Conservation (phyloP, 257 asterid genomes). For the Solanum lycopersicoides region DNA sequence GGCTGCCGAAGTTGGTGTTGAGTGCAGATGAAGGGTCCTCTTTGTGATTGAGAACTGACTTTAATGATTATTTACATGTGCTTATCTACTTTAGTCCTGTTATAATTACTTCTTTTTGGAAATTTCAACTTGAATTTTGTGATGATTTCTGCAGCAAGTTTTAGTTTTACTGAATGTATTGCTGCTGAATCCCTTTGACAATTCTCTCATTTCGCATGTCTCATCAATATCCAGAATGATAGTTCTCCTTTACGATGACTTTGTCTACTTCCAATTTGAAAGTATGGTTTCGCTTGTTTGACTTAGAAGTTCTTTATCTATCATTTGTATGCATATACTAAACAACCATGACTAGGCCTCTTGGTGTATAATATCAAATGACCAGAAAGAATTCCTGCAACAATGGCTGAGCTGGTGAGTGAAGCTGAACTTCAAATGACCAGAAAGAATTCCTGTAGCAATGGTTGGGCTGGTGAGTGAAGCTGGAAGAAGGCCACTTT, state of each 20-base stretch:
- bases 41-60: neutral
- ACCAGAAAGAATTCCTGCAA: neutral
- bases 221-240: neutral
- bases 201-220: neutral
- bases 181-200: neutral
- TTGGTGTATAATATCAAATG: neutral
- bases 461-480: neutral
- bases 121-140: neutral
- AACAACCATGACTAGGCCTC: neutral
- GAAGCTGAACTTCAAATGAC: neutral
- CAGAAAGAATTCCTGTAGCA: neutral
- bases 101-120: neutral
- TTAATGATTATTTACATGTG: neutral
- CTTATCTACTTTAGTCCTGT: neutral
- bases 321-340: neutral
- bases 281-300: neutral
- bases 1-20: conserved; percentile 91
- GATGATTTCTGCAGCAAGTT: neutral
- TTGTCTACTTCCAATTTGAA: neutral
- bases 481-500: neutral
- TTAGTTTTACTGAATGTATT: neutral
- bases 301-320: neutral
- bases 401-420: too few relatives aligned
- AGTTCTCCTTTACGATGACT: neutral
- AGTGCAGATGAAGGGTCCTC: conserved; percentile 39